Percentiles rank a stretch among this genome's conserved stretches.
These are phyloP conservation scores for Aspergillus ruber DNA, from an alignment of 2,329 filamentous ascomycete genomes.

Conservation along the genomic window DNA sequence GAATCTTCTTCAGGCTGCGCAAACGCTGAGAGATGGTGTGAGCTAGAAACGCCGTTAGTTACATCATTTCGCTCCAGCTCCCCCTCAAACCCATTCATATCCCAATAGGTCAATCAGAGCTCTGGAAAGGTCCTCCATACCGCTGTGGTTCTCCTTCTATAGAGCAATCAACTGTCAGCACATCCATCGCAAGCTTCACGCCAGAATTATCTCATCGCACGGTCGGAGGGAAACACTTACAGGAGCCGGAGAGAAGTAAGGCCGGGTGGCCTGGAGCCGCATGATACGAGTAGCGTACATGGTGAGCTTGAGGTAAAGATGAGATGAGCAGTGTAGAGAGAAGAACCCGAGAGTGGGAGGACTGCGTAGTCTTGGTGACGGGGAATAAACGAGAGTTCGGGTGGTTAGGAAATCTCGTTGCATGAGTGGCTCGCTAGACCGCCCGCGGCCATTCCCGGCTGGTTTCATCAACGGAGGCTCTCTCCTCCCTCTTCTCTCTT, in stretches of 20 bases:
- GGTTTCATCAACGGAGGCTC: conserved; percentile 30
- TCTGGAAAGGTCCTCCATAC: conserved; percentile 39
- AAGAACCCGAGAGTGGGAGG: conserved; percentile 1
- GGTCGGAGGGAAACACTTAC: conserved; percentile 47
- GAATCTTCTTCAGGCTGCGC: conserved; percentile 80
- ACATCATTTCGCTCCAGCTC: background rate
- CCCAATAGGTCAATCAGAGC: background rate
- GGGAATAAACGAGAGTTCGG: conserved; percentile 22
- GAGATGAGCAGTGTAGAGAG: conserved; percentile 4
- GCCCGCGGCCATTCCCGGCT: conserved; percentile 33
- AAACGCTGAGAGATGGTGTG: conserved; percentile 96
- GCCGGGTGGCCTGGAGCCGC: conserved; percentile 51
- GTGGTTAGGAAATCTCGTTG: conserved; percentile 30
- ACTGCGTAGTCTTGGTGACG: conserved; percentile 14
- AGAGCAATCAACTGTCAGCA: conserved; percentile 34
- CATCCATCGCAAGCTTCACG: conserved; percentile 14
- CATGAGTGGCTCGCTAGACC: conserved; percentile 33
- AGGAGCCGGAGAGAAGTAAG: conserved; percentile 56
- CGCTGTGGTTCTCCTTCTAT: conserved; percentile 59
- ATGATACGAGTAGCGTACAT: conserved; percentile 63
- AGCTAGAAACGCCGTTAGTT: conserved; percentile 48
- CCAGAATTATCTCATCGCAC: conserved; percentile 6
- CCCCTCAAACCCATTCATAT: background rate
- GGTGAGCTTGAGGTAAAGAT: conserved; percentile 26
- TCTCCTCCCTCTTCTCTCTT: conserved; percentile 19